These are phyloP conservation scores for Boletus barrowsii DNA, from an alignment of 768 basidiomycete species.

Conservation along the genomic window DNA sequence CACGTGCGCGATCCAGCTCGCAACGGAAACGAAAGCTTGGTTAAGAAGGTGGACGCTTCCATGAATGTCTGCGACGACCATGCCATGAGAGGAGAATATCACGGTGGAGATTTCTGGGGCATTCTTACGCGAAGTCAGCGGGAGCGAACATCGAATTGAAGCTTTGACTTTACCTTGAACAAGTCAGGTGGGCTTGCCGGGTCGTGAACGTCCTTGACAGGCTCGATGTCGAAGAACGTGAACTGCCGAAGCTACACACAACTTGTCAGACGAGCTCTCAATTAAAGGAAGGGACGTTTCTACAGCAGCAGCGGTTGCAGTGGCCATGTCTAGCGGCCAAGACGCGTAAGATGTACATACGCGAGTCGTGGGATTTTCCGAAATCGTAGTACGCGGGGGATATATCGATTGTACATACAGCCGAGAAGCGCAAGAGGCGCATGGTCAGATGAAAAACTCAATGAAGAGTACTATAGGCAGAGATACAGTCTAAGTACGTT, in stretches of 20 bases:
- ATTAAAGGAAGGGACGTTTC: neutral
- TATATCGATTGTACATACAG: no score
- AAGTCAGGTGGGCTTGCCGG: slow-evolving; percentile 71
- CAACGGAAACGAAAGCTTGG: slow-evolving; percentile 64
- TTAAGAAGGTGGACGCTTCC: slow-evolving; percentile 78
- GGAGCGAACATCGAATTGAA: neutral
- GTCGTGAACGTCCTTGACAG: slow-evolving; percentile 79
- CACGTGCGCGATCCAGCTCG: slow-evolving; percentile 78
- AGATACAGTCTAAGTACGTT: no score
- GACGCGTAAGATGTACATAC: no score
- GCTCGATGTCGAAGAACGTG: slow-evolving; percentile 79
- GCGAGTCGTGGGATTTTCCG: no score
- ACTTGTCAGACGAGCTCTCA: slow-evolving; percentile 7
- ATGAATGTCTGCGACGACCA: slow-evolving; percentile 82
- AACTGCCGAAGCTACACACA: slow-evolving; percentile 76
- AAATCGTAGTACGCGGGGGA: no score
- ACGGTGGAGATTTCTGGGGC: slow-evolving; percentile 74
- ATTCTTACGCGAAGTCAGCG: slow-evolving; percentile 35
- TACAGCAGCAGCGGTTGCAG: slow-evolving; percentile 22
- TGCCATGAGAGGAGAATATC: slow-evolving; percentile 57
- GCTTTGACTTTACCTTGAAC: slow-evolving; percentile 54
- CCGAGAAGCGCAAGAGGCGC: no score
- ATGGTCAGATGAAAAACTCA: no score
- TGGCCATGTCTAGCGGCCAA: slow-evolving; percentile 9
- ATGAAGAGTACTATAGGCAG: no score